Evolutionary conservation across 2,329 filamentous ascomycete species (phyloP).

Genomic region (Aspergillus persii): DNA sequence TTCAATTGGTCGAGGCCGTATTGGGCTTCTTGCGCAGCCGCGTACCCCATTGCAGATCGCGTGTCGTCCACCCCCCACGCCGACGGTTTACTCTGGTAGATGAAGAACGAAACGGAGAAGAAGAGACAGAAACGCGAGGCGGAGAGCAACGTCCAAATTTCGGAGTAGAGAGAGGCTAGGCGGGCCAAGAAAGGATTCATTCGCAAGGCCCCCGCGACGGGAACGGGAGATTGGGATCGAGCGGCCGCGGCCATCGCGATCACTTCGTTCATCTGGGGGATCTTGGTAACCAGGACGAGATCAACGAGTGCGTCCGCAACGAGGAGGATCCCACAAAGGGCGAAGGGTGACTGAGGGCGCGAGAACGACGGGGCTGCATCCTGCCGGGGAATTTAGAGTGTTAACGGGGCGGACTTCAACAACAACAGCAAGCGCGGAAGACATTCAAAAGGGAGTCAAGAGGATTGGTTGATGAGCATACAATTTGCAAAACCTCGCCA

Average conservation of each 20-base stretch:
- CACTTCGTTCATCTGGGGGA: slow-evolving; percentile 66
- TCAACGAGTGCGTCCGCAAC: slow-evolving; percentile 64
- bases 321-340: slow-evolving; percentile 67
- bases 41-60: slow-evolving; percentile 18
- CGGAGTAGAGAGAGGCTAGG: slow-evolving; percentile 35
- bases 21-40: slow-evolving; percentile 4
- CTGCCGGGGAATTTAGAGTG: slow-evolving; percentile 17
- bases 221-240: slow-evolving; percentile 40
- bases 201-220: slow-evolving; percentile 16
- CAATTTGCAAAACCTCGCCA: slow-evolving; percentile 79
- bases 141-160: slow-evolving; percentile 39
- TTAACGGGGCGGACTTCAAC: no score
- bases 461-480: slow-evolving; percentile 37
- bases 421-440: slow-evolving; percentile 1
- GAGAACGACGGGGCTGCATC: slow-evolving; percentile 64
- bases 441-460: no score
- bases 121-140: slow-evolving; percentile 36
- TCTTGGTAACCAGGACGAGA: slow-evolving; percentile 57
- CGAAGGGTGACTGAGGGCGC: slow-evolving; percentile 65
- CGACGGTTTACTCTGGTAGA: slow-evolving; percentile 34
- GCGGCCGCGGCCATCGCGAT: slow-evolving; percentile 64
- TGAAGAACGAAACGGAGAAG: slow-evolving; percentile 37
- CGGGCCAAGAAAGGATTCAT: slow-evolving; percentile 25
- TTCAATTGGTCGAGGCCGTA: slow-evolving; percentile 65
- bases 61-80: slow-evolving; percentile 21